Evolutionary conservation across 345 rosid genomes (phyloP).

Genomic region (Anastatica hierochuntica): DNA sequence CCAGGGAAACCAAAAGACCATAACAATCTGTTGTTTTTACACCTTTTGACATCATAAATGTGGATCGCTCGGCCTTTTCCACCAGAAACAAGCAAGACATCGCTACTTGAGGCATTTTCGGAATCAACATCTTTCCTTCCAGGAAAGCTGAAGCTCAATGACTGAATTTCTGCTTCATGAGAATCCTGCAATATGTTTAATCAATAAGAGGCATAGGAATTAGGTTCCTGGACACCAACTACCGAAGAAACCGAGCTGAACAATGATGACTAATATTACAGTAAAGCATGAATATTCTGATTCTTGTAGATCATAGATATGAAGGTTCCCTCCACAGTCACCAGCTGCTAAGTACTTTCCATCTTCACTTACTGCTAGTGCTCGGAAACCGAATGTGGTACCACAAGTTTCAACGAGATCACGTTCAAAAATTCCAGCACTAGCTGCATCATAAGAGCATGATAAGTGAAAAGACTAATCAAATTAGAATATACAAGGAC

Average conservation of each 20-base stretch:
- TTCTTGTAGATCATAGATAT: conserved; percentile 56
- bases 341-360: conserved; percentile 79
- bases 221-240: conserved; percentile 1
- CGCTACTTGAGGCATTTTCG: conserved; percentile 25
- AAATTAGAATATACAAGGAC: neutral
- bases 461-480: neutral
- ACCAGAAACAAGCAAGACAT: conserved; percentile 62
- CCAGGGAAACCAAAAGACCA: conserved; percentile 13
- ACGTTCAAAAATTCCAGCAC: conserved; percentile 65
- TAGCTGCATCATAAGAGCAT: conserved; percentile 30
- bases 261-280: conserved; percentile 30
- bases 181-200: conserved; percentile 39
- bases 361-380: conserved; percentile 64
- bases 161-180: conserved; percentile 68
- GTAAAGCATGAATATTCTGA: conserved; percentile 52
- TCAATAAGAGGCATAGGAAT: conserved; percentile 9
- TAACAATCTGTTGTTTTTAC: neutral
- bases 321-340: conserved; percentile 76
- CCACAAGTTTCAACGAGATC: conserved; percentile 39
- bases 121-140: conserved; percentile 23
- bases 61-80: conserved; percentile 66
- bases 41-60: conserved; percentile 72
- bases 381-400: conserved; percentile 52
- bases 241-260: neutral
- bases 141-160: conserved; percentile 63